These are phyloP conservation scores for Macrocybe gigantea DNA, from an alignment of 768 basidiomycete genomes.

Conservation along the genomic window DNA sequence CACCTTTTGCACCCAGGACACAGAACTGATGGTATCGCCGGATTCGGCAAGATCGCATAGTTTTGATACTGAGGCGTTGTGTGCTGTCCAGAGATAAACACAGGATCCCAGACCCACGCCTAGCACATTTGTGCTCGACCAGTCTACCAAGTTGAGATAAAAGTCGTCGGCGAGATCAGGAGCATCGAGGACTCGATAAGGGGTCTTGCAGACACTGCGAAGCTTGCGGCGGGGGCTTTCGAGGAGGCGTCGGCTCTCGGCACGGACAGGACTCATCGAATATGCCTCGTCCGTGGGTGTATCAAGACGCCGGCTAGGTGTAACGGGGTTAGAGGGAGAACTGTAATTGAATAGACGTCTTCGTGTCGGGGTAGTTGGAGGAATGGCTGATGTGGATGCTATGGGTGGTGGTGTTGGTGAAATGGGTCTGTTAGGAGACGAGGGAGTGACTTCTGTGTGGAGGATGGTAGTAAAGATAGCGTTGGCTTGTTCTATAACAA, in stretches of 20 bases:
- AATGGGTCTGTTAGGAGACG: slow-evolving; percentile 53
- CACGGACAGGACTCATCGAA: slow-evolving; percentile 84
- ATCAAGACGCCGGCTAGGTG: slow-evolving; percentile 63
- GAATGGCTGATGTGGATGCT: slow-evolving; percentile 31
- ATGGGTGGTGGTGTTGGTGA: slow-evolving; percentile 54
- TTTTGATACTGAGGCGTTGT: slow-evolving; percentile 88
- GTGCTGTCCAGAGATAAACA: slow-evolving; percentile 96
- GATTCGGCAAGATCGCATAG: slow-evolving; percentile 74
- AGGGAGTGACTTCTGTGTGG: slow-evolving; percentile 73
- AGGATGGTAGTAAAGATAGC: slow-evolving; percentile 73
- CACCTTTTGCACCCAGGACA: slow-evolving; percentile 87
- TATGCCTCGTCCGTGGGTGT: slow-evolving; percentile 86
- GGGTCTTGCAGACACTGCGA: slow-evolving; percentile 86
- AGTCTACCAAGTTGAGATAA: slow-evolving; percentile 96
- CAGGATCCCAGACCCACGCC: slow-evolving; percentile 89
- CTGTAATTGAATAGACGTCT: slow-evolving; percentile 66
- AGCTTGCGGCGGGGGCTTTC: slow-evolving; percentile 79
- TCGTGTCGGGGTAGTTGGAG: slow-evolving; percentile 46
- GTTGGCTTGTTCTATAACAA: slow-evolving; percentile 70
- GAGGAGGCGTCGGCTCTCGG: slow-evolving; percentile 75
- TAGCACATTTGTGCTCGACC: slow-evolving; percentile 92
- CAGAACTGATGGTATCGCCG: slow-evolving; percentile 74
- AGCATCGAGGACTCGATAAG: slow-evolving; percentile 94
- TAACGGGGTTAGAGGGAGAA: slow-evolving; percentile 55
- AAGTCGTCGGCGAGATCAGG: slow-evolving; percentile 98